Percentiles rank a stretch among this genome's conserved stretches.
phyloP scores from a whole-genome alignment of 108 stramenopile species.

The Aurantiochytrium sp. region DNA sequence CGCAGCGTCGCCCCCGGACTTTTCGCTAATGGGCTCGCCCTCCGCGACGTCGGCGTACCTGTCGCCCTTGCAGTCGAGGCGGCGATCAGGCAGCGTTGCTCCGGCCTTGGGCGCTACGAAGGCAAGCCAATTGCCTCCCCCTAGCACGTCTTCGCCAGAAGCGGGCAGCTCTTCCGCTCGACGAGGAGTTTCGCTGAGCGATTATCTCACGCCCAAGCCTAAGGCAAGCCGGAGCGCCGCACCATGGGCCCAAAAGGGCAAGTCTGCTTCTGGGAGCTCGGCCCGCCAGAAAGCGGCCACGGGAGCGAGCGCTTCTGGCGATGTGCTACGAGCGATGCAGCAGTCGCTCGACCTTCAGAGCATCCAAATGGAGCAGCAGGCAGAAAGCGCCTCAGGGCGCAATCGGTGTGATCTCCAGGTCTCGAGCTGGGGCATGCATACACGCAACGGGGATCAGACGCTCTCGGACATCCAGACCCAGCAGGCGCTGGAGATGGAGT shows the following conservation, averaged over 20 bases:
- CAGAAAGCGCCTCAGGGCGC: not conserved
- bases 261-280: too few species aligned
- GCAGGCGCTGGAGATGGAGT: conserved; percentile 3
- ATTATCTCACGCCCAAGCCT: not conserved
- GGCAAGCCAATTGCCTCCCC: too few species aligned
- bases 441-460: not conserved
- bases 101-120: too few species aligned
- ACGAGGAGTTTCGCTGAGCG: not conserved
- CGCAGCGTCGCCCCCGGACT: not conserved
- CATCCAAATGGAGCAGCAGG: not conserved
- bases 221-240: not conserved
- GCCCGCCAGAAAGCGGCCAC: too few species aligned
- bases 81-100: not conserved
- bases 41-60: not conserved
- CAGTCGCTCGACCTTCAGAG: not conserved
- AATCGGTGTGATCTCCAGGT: not conserved
- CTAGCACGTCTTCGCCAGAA: not conserved
- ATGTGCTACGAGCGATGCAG: not conserved
- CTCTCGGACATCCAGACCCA: not conserved
- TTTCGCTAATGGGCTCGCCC: not conserved
- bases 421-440: conserved; percentile 1
- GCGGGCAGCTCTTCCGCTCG: not conserved
- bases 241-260: not conserved
- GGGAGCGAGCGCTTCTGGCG: not conserved
- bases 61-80: not conserved